These are phyloP conservation scores for Pseudognaphalium luteoalbum DNA, from an alignment of 129 eudicot species.

Conservation along the genomic window DNA sequence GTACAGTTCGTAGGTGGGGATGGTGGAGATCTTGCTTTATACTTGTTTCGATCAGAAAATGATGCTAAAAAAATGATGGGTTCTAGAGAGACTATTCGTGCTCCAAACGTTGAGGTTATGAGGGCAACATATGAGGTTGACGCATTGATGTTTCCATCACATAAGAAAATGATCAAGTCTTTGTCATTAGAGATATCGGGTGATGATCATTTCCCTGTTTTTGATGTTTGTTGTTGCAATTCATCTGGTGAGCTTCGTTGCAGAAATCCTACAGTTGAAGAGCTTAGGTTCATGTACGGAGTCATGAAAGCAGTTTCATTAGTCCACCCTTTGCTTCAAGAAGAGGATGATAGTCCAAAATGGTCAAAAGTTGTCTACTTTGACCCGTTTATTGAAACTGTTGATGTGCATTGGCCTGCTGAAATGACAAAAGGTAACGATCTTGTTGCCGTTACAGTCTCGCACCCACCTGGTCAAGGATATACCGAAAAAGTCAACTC, in stretches of 20 bases:
- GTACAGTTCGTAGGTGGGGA: conserved; percentile 60
- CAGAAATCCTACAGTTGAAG: conserved; percentile 57
- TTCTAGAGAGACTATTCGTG: conserved; percentile 51
- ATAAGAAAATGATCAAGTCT: conserved; percentile 55
- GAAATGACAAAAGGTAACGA: conserved; percentile 54
- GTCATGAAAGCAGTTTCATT: conserved; percentile 50
- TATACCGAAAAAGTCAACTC: conserved; percentile 49
- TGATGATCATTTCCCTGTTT: conserved; percentile 44
- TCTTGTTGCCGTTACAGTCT: conserved; percentile 60
- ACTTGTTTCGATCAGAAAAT: conserved; percentile 53
- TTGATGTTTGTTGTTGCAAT: conserved; percentile 56
- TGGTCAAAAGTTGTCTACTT: conserved; percentile 45
- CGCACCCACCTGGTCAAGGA: conserved; percentile 62
- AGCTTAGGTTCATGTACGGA: conserved; percentile 57
- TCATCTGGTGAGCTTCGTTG: conserved; percentile 49
- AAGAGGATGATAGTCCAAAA: conserved; percentile 43
- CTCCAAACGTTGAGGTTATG: conserved; percentile 56
- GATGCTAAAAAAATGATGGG: conserved; percentile 51
- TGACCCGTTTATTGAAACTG: conserved; percentile 66
- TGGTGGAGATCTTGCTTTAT: conserved; percentile 68
- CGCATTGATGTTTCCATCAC: conserved; percentile 47
- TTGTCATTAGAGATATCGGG: conserved; percentile 56
- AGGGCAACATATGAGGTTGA: conserved; percentile 56
- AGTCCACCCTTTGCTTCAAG: conserved; percentile 59
- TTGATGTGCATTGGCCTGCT: conserved; percentile 60